A percentile compares a stretch with the other conserved stretches of the same genome.
phyloP scores from a whole-genome alignment of 2,329 filamentous ascomycete genomes.

The Phialophora verrucosa region DNA sequence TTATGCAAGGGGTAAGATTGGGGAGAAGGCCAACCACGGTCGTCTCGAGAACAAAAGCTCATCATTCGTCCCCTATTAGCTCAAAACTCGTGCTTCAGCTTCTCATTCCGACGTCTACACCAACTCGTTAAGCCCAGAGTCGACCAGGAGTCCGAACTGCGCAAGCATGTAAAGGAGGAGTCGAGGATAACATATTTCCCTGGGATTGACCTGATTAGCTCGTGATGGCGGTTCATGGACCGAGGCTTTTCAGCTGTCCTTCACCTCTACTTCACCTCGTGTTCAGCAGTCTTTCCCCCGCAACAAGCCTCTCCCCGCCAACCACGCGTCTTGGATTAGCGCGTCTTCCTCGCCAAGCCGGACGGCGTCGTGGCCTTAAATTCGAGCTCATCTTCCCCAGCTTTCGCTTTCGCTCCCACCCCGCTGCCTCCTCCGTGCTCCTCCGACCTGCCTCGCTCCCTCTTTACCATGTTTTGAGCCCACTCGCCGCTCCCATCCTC shows the following conservation, averaged over 20 bases:
- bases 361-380: conserved; percentile 7
- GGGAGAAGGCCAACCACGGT: too few species aligned
- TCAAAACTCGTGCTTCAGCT: too few species aligned
- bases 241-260: background rate
- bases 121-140: too few species aligned
- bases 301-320: background rate
- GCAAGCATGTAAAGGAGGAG: background rate
- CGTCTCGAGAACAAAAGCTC: too few species aligned
- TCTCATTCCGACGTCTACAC: too few species aligned
- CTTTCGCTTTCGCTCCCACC: conserved; percentile 10
- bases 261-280: background rate
- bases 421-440: background rate
- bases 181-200: background rate
- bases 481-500: background rate
- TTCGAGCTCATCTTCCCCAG: conserved; percentile 15
- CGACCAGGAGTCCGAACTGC: background rate
- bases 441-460: background rate
- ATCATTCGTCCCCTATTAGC: too few species aligned
- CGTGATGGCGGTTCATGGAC: background rate
- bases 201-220: background rate
- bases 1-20: too few species aligned
- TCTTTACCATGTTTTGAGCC: conserved; percentile 20
- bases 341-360: conserved; percentile 18
- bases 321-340: conserved; percentile 14
- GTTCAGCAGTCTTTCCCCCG: background rate